Evolutionary conservation across 2,329 filamentous ascomycete genomes (phyloP).

Genomic region (Alternaria alternata): DNA sequence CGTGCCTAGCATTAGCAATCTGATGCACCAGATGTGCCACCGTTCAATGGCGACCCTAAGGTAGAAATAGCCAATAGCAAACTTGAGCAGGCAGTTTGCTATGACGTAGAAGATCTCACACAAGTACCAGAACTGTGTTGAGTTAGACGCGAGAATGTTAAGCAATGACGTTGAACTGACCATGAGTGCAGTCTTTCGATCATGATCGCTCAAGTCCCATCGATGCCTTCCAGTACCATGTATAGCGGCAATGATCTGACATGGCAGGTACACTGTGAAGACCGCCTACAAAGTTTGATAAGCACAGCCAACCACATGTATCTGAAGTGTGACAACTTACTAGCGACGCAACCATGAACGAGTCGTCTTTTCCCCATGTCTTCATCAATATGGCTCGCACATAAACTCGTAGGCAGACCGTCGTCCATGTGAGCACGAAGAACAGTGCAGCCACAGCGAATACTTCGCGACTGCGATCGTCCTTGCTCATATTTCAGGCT

Average conservation of each 20-base stretch:
- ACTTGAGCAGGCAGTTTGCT: constrained; percentile 58
- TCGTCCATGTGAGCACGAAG: constrained; percentile 50
- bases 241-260: constrained; percentile 50
- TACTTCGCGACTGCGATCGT: constrained; percentile 32
- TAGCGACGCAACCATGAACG: constrained; percentile 51
- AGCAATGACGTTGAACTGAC: constrained; percentile 19
- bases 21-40: constrained; percentile 58
- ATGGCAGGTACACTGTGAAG: constrained; percentile 53
- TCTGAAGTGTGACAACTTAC: constrained; percentile 19
- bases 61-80: constrained; percentile 63
- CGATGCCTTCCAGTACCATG: constrained; percentile 53
- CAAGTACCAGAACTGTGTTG: constrained; percentile 60
- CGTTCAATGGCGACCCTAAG: constrained; percentile 59
- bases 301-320: not conserved
- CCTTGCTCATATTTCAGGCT: constrained; percentile 11
- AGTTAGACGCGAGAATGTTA: constrained; percentile 19
- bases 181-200: constrained; percentile 41
- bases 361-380: constrained; percentile 53
- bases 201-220: constrained; percentile 40
- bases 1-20: constrained; percentile 57
- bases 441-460: constrained; percentile 48
- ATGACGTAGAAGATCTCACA: constrained; percentile 64
- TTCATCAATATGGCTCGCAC: constrained; percentile 49
- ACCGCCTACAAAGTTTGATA: constrained; percentile 33
- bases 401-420: constrained; percentile 49